A percentile compares a stretch with the other conserved stretches of the same genome.
Evolutionary conservation across 1,284 basidiomycete genomes (phyloP).

Genomic region (Apiotrichum domesticum): DNA sequence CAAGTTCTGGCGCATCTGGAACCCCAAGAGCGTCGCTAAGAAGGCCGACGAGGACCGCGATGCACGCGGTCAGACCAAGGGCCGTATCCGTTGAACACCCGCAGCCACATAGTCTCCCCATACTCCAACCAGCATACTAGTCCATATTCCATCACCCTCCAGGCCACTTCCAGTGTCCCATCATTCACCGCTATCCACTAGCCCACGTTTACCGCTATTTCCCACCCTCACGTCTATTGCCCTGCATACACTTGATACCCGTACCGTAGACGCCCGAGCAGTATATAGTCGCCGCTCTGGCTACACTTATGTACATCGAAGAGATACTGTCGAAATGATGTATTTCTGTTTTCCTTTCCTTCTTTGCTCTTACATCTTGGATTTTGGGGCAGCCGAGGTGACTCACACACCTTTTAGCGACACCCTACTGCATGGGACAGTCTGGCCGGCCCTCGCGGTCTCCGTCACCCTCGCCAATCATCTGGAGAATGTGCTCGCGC

Average conservation of each 20-base stretch:
- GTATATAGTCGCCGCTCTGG: no score
- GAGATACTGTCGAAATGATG: not conserved
- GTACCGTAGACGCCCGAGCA: no score
- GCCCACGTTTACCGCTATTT: not conserved
- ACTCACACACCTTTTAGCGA: no score
- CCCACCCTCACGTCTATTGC: not conserved
- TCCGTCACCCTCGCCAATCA: not conserved
- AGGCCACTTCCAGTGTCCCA: no score
- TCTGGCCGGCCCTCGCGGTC: not conserved
- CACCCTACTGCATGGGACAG: not conserved
- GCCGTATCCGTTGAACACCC: constrained; percentile 11
- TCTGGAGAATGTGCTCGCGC: not conserved
- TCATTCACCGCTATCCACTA: no score
- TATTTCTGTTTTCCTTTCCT: no score
- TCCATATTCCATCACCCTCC: no score
- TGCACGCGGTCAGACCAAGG: constrained; percentile 14
- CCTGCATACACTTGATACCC: no score
- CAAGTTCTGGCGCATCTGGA: constrained; percentile 56
- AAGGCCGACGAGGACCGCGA: constrained; percentile 23
- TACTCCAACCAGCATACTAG: not conserved
- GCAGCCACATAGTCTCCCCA: no score
- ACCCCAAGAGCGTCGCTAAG: constrained; percentile 33
- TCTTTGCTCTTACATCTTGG: no score
- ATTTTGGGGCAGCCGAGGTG: no score
- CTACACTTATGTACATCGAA: not conserved